Evolutionary conservation across 495 filamentous ascomycete genomes (phyloP).

Genomic region (Neurospora sp.): DNA sequence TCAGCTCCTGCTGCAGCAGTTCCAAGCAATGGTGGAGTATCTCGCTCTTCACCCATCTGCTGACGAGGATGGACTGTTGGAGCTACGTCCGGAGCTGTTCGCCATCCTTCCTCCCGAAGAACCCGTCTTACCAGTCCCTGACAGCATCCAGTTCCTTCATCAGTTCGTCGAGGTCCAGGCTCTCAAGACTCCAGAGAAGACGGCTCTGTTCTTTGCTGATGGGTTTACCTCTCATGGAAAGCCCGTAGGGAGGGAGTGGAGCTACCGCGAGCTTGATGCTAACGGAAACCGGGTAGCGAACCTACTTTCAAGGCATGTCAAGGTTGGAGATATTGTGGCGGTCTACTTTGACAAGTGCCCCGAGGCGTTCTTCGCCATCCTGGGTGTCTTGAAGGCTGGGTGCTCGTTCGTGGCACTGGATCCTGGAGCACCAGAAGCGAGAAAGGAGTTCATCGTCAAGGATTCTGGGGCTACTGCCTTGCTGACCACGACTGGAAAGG

Average conservation of each 20-base stretch:
- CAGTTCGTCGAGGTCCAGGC: conserved; percentile 47
- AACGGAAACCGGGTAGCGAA: conserved; percentile 53
- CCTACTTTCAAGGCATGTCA: conserved; percentile 32
- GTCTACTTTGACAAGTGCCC: conserved; percentile 77
- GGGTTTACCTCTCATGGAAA: conserved; percentile 17
- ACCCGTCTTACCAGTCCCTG: conserved; percentile 30
- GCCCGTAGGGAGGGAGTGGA: conserved; percentile 41
- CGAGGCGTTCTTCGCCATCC: conserved; percentile 65
- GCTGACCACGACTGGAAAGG: conserved; percentile 28
- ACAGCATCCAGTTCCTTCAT: conserved; percentile 40
- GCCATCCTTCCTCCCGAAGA: conserved; percentile 46
- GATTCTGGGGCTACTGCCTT: conserved; percentile 50
- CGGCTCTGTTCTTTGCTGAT: conserved; percentile 53
- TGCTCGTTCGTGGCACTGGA: conserved; percentile 74
- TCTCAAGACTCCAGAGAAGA: conserved; percentile 30
- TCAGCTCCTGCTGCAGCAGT: conserved; percentile 47
- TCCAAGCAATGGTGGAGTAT: conserved; percentile 43
- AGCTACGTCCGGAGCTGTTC: conserved; percentile 26
- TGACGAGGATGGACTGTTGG: conserved; percentile 12
- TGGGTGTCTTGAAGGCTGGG: conserved; percentile 73
- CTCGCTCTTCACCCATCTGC: conserved; percentile 30
- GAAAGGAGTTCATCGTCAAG: conserved; percentile 54
- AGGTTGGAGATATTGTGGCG: conserved; percentile 49
- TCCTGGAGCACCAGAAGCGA: conserved; percentile 48
- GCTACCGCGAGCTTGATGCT: conserved; percentile 48